Percentiles rank a stretch among this genome's conserved stretches.
phyloP scores from a whole-genome alignment of 768 basidiomycete species.

The Collybia nuda region DNA sequence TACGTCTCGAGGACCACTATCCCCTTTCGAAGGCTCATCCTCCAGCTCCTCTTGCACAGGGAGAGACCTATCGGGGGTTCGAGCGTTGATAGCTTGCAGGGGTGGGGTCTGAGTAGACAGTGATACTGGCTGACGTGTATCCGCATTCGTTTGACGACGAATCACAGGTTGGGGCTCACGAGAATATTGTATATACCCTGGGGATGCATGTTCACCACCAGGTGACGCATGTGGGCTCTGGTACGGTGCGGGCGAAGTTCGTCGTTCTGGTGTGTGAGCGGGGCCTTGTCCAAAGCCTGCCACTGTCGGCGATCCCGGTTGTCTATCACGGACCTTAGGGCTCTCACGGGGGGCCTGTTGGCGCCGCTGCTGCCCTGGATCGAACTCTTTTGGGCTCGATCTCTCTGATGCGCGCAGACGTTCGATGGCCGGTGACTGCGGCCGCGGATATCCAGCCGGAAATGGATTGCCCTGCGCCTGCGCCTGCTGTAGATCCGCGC shows the following conservation, averaged over 20 bases:
- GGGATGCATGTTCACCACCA: slow-evolving; percentile 36
- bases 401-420: slow-evolving; percentile 52
- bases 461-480: slow-evolving; percentile 46
- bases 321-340: slow-evolving; percentile 43
- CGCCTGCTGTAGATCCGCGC: slow-evolving; percentile 62
- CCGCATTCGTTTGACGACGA: slow-evolving; percentile 26
- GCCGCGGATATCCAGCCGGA: slow-evolving; percentile 25
- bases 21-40: slow-evolving; percentile 52
- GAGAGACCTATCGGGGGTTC: slow-evolving; percentile 70
- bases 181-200: slow-evolving; percentile 48
- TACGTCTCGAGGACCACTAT: slow-evolving; percentile 19
- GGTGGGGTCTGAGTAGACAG: slow-evolving; percentile 55
- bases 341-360: slow-evolving; percentile 46
- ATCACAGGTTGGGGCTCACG: slow-evolving; percentile 41
- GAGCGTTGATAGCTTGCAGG: slow-evolving; percentile 47
- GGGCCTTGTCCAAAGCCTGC: slow-evolving; percentile 36
- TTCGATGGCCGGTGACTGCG: slow-evolving; percentile 45
- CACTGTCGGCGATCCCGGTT: slow-evolving; percentile 38
- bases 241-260: slow-evolving; percentile 42
- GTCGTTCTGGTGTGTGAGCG: slow-evolving; percentile 52
- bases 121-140: slow-evolving; percentile 32
- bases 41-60: slow-evolving; percentile 79
- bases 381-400: slow-evolving; percentile 54
- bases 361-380: slow-evolving; percentile 33
- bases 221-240: slow-evolving; percentile 48